Evolutionary conservation across 441 rosid species (phyloP), one percentile per base, ranked within the genome.

Genomic region (Eruca vesicaria): DNA sequence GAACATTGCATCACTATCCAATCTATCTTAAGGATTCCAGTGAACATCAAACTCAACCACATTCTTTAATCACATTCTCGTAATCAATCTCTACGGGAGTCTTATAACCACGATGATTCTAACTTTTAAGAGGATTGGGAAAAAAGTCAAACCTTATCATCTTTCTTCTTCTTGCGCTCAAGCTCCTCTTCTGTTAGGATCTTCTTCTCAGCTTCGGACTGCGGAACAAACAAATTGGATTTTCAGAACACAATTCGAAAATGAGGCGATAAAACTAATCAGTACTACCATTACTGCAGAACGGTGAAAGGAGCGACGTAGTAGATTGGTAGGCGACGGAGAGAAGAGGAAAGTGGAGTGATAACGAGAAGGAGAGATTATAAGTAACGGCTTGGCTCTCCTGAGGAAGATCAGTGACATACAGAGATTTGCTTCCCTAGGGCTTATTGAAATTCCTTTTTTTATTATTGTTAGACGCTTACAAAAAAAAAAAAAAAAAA

Each of bases 81-180:
- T n/a, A n/a, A n/a, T n/a, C n/a, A n/a, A n/a, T 68, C 43, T 11
- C 64, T 32, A 32, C 9, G 35, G 7, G 35, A 32, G 9, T 32
- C 1, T 32, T 32, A 31, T 4, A 4, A 31, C 7, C 7, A 4
- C 1, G 20, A 9, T 7, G 53, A 48, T 16, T 48, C 9, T 12
- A 12, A 4, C 15, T n/a, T 41, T 12, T 41, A 41, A 12, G 50
- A 43, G 50, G 2, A 43, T n/a, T 43, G 48, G 48, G 7, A 15
- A 45, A 45, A 6, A 5, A 77, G 65, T 67, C 71, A 57, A 71
- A 92, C 97, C 90, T 91, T 93, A 68, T 95, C 97, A 69, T 95
- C 97, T 69, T 93, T 95, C 86, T 88, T 95, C 92, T 91, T 91
- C 89, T 95, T 90, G 28, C 95, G 84, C 80, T 95, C 98, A 9